Evolutionary conservation across 2,329 filamentous ascomycete genomes (phyloP), one percentile per base, ranked within the genome.

Genomic region (Aureobasidium sp.): DNA sequence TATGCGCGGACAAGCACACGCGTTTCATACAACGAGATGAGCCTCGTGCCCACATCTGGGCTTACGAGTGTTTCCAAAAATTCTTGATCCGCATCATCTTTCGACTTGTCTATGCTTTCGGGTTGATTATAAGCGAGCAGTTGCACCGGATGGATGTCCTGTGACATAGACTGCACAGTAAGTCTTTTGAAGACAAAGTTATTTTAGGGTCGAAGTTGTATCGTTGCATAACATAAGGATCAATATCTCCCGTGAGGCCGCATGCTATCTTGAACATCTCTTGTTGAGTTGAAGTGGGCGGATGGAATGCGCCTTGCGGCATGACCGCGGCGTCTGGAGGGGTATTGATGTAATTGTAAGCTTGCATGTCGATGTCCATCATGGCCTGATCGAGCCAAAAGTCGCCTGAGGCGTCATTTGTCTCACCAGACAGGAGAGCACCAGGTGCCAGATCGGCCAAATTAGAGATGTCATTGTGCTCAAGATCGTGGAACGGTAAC

Each of bases 121-220:
- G 9, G 1, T 3, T 13, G 21, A 5, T 53, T 53, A 7, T 3
- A 13, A 3, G 25, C 34, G 29, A 53, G 49, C n/a, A 53, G 34
- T 29, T 53, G 49, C 3, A 53, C 49, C 2, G 49, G 49, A 29
- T 53, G 49, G 3, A 29, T 14, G 11, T 29, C 36, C 25, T 39
- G 49, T 8, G 49, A 37, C 49, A 53, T 53, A 5, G 49, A 53
- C 14, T n/a, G 49, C 5, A 53, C 36, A 27, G 49, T 14, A 11
- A 53, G 49, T 13, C 49, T n/a, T 9, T 53, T 53, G 49, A 53
- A 53, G 6, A 53, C 49, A 53, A 53, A 53, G n/a, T 29, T 53
- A 21, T 41, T 16, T 53, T 21, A 16, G 49, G 11, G 4, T 9
- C 49, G 21, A 53, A 53, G 4, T 41, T 27, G 34, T 53, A 53